These are phyloP conservation scores for Insectozyma bohioensis DNA, from an alignment of 1,139 yeast species.

Conservation along the genomic window DNA sequence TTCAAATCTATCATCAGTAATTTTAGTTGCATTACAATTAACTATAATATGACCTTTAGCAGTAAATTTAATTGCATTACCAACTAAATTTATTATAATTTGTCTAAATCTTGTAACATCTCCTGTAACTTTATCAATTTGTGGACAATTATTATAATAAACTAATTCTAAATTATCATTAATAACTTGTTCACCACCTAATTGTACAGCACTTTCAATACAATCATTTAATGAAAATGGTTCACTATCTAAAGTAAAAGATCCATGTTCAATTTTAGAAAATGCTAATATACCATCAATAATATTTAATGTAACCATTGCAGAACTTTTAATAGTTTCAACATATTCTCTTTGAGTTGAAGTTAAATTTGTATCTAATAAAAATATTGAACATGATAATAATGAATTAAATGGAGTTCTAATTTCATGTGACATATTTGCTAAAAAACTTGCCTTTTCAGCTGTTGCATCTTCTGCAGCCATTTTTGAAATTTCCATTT, in stretches of 20 bases:
- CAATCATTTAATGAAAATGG: conserved; percentile 54
- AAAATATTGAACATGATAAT: conserved; percentile 53
- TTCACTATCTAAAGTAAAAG: conserved; percentile 44
- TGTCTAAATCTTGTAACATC: conserved; percentile 55
- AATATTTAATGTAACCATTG: conserved; percentile 53
- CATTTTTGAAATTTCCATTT: conserved; percentile 52
- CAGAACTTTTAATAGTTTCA: conserved; percentile 52
- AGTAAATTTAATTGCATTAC: conserved; percentile 60
- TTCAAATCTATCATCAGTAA: conserved; percentile 39
- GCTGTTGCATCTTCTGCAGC: conserved; percentile 63
- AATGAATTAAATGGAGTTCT: conserved; percentile 60
- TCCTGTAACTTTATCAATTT: conserved; percentile 45
- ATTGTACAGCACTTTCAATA: conserved; percentile 52
- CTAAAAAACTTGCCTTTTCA: conserved; percentile 56
- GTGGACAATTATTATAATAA: conserved; percentile 44
- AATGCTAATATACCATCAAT: conserved; percentile 59
- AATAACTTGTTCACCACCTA: conserved; percentile 54
- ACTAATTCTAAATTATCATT: conserved; percentile 48
- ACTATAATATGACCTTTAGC: conserved; percentile 47
- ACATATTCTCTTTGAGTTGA: conserved; percentile 53
- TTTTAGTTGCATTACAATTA: conserved; percentile 30
- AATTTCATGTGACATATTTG: conserved; percentile 63
- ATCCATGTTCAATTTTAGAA: conserved; percentile 58
- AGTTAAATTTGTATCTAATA: conserved; percentile 49
- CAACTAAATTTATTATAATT: conserved; percentile 53